Conservation (phyloP, 106 monocot species). For the Apostasia shenzhenica region DNA sequence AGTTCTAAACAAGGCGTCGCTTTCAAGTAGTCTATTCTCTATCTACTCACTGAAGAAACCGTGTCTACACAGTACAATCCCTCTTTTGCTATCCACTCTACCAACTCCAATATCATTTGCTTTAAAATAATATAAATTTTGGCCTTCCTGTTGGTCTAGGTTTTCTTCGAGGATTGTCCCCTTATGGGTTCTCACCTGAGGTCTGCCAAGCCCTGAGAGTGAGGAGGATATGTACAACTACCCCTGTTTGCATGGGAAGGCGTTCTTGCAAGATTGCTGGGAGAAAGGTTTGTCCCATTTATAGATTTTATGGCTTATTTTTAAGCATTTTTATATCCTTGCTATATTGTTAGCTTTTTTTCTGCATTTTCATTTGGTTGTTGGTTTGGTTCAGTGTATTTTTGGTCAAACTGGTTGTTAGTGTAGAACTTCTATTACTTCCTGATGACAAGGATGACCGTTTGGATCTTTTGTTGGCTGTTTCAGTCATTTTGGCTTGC, state of each 20-base stretch:
- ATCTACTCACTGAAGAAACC: conserved; percentile 9
- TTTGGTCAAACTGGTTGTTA: not conserved
- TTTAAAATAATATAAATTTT: not conserved
- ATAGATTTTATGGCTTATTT: not conserved
- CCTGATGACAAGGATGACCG: not conserved
- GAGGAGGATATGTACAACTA: conserved; percentile 45
- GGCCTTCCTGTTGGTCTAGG: conserved; percentile 10
- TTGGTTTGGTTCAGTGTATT: not conserved
- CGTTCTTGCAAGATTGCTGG: conserved; percentile 80
- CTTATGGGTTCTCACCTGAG: not conserved
- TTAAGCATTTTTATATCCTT: not conserved
- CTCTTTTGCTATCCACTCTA: not conserved
- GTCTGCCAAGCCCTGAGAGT: conserved; percentile 6
- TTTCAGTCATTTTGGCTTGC: not conserved
- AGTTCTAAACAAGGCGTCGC: conserved; percentile 20
- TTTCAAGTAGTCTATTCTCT: conserved; percentile 9
- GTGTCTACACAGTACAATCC: conserved; percentile 11
- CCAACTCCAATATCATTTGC: not conserved
- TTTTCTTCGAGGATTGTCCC: conserved; percentile 10
- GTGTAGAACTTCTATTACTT: not conserved
- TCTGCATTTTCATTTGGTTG: not conserved
- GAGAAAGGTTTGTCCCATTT: conserved; percentile 40
- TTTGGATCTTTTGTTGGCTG: conserved; percentile 1
- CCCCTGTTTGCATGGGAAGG: conserved; percentile 61
- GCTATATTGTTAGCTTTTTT: not conserved